Conservation (phyloP, 2,329 filamentous ascomycete genomes). For the Falciphora oryzae region DNA sequence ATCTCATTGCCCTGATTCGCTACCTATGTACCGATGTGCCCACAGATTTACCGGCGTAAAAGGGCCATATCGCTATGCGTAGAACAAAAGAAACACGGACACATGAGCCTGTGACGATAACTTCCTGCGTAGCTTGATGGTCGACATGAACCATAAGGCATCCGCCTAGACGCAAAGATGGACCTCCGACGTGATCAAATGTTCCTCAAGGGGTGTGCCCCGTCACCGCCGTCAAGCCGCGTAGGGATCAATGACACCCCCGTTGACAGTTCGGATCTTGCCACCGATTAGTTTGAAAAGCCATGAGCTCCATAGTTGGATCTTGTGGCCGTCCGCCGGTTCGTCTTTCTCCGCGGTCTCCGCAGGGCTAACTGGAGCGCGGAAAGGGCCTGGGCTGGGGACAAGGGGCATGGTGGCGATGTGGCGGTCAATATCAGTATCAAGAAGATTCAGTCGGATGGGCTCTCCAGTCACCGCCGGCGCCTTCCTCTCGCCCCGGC, state of each 20-base stretch:
- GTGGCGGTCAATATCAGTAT: neutral
- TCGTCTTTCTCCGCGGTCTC: neutral
- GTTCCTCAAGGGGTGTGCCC: neutral
- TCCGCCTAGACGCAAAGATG: neutral
- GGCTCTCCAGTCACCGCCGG: neutral
- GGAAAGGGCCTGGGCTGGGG: neutral
- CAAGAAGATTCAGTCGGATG: neutral
- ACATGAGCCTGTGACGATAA: neutral
- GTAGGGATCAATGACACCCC: constrained; percentile 1
- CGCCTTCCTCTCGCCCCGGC: neutral
- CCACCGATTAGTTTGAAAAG: constrained; percentile 5
- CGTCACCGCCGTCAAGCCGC: neutral
- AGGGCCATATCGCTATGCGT: neutral
- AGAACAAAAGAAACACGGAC: neutral
- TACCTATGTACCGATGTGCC: neutral
- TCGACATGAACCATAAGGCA: neutral
- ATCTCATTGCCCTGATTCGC: neutral
- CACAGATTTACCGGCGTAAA: neutral
- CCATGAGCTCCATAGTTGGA: constrained; percentile 4
- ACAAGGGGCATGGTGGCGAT: neutral
- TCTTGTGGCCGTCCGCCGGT: neutral
- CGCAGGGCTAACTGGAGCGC: neutral
- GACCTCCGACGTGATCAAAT: neutral
- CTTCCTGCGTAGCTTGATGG: neutral
- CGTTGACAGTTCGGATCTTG: neutral